Evolutionary conservation across 306 rosid genomes (phyloP), one percentile per base, ranked within the genome.

Genomic region (Lathyrus tuberosus): DNA sequence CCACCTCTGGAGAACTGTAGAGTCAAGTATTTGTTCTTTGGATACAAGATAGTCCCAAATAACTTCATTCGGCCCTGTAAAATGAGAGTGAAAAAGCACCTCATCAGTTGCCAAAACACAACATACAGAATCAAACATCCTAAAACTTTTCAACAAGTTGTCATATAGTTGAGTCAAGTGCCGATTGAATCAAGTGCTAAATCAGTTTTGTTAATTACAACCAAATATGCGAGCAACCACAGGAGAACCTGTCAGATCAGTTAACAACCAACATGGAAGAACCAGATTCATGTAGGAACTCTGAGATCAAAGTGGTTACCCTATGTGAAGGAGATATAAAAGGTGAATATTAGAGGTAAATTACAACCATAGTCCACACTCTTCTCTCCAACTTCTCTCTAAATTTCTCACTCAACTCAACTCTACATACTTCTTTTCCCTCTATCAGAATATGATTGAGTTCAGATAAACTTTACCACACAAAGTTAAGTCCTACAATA

Each of bases 21-120:
- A 53, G 98, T 90, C 84, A 90, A 74, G 82, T 93, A 93, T 81
- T 82, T 88, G 81, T 85, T 93, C 73, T 81, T 80, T 7, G 98
- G 98, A 78, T 88, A 93, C 31, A 88, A 84, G 62, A 93, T 88
- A 18, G 97, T 90, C 74, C 98, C 98, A 73, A 93, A 90, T 84
- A 93, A 77, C 84, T 93, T 93, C 89, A 93, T 81, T 66, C 79
- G 85, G 28, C 98, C 98, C 96, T 87, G 86, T 44, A 67, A 77
- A 79, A 71, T 15, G 37, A 17, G 75, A 18, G 10, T 66, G 75
- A 67, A 69, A 66, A 78, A 4, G 7, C 44, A 61, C 41, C 28
- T 16, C 37, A 8, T 53, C 70, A 62, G 76, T 22, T 10, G 41
- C 51, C 51, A 28, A 71, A 38, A 18, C 62, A 52, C 35, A 52